Base-by-base conservation (phyloP, 768 basidiomycete species). In the Boletus sensibilis region DNA sequence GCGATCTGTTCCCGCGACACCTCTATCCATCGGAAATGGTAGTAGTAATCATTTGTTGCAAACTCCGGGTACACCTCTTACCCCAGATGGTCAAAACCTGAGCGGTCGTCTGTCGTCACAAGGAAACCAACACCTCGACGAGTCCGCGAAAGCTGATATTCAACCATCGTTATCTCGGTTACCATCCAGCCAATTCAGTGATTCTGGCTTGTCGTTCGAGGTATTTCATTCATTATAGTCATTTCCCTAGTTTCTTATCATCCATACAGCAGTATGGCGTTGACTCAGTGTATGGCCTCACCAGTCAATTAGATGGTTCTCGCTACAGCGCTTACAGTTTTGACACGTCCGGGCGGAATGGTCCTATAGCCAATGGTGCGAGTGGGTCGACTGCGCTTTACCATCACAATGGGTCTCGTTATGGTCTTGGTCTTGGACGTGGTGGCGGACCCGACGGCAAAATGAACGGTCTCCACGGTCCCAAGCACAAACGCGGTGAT, bases 401-500 rank as follows among this genome's bases (percentile, higher is more conserved):
- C 67, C 84, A 89, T 50, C 90, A 90, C 66, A 83, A 87, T 53
- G 87, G 84, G 2, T 79, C 88, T 54, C 86, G 90, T 61, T 92
- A 91, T 61, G 90, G 89, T 38, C 71, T 90, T 34, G 83, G 84
- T 35, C 65, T 86, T 48, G 81, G 83, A 34, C 81, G 90, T 38
- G 75, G 77, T 16, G 67, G 75, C 40, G 77, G 79, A 43, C 76
- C 76, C n/a, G 88, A 91, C 61, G 74, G 83, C 53, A 94, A 94
- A 72, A 91, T 93, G 84, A 92, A 92, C 65, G 92, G 92, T 21
- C 71, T 94, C 43, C 91, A 93, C 65, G 94, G 94, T 42, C 84
- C 93, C 50, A 96, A 96, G 75, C 94, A 95, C 76, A 96, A 95
- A 76, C 83, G 94, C 13, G 92, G 92, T 38, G 92, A 97, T 65